Evolutionary conservation across 306 rosid species (phyloP).

Genomic region (Urtica urens): DNA sequence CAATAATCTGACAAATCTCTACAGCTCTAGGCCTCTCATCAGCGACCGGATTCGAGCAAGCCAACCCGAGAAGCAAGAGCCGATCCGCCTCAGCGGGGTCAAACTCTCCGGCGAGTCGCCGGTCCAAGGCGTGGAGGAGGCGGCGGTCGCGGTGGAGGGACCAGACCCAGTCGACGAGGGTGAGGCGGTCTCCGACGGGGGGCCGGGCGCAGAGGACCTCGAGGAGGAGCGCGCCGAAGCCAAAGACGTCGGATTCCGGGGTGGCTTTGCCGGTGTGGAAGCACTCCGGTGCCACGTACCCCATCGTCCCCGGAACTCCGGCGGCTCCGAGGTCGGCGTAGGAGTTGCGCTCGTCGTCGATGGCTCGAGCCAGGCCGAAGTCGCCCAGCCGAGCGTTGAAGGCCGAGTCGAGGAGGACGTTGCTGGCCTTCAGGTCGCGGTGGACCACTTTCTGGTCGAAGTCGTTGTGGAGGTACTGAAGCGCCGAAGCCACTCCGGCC

Average conservation of each 20-base stretch:
- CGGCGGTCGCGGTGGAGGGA: slow-evolving; percentile 28
- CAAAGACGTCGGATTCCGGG: slow-evolving; percentile 39
- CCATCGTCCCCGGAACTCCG: slow-evolving; percentile 38
- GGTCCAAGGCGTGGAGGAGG: slow-evolving; percentile 30
- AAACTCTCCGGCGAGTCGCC: slow-evolving; percentile 11
- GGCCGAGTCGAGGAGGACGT: slow-evolving; percentile 27
- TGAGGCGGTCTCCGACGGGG: slow-evolving; percentile 17
- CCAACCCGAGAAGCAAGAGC: slow-evolving; percentile 38
- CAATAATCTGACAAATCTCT: slow-evolving; percentile 31
- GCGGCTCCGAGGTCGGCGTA: slow-evolving; percentile 30
- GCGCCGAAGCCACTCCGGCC: slow-evolving; percentile 30
- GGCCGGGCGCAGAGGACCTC: slow-evolving; percentile 32
- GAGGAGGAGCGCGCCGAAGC: slow-evolving; percentile 45
- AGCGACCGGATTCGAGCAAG: slow-evolving; percentile 36
- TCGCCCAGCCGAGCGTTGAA: slow-evolving; percentile 41
- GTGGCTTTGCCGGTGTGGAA: slow-evolving; percentile 44
- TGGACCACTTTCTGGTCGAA: slow-evolving; percentile 37
- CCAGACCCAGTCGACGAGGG: slow-evolving; percentile 49
- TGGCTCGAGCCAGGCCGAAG: slow-evolving; percentile 46
- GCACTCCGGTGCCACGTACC: slow-evolving; percentile 52
- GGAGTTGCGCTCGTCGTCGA: slow-evolving; percentile 38
- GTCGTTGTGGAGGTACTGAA: slow-evolving; percentile 39
- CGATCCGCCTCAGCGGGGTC: slow-evolving; percentile 28
- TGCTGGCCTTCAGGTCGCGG: slow-evolving; percentile 41
- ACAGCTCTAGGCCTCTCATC: slow-evolving; percentile 33